phyloP scores from a whole-genome alignment of 1,284 basidiomycete genomes.

The Xerocomus amazonicus region DNA sequence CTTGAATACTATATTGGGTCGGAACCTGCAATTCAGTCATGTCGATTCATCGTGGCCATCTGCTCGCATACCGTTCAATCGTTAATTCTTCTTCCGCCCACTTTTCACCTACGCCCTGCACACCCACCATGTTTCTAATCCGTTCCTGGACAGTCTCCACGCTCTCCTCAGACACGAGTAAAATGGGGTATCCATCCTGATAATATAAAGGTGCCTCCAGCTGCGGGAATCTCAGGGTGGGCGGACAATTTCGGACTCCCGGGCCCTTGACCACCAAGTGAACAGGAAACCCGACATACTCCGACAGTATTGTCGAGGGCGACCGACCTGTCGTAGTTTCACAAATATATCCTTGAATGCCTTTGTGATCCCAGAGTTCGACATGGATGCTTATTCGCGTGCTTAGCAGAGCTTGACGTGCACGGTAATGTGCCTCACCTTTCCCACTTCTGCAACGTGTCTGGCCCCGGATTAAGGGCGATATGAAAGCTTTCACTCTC shows the following conservation, averaged over 20 bases:
- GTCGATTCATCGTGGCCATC: not conserved
- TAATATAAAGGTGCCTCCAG: slow-evolving; percentile 54
- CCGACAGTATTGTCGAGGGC: slow-evolving; percentile 52
- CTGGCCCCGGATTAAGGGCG: slow-evolving; percentile 52
- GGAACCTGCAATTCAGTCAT: slow-evolving; percentile 46
- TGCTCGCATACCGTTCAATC: slow-evolving; percentile 53
- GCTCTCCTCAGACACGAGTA: slow-evolving; percentile 65
- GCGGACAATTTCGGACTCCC: slow-evolving; percentile 44
- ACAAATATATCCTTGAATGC: slow-evolving; percentile 64
- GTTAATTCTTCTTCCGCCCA: slow-evolving; percentile 54
- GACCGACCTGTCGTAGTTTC: slow-evolving; percentile 36
- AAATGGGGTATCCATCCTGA: slow-evolving; percentile 70
- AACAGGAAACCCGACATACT: slow-evolving; percentile 57
- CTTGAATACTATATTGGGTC: slow-evolving; percentile 67
- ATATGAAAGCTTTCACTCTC: slow-evolving; percentile 53
- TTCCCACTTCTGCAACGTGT: slow-evolving; percentile 49
- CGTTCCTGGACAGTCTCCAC: slow-evolving; percentile 46
- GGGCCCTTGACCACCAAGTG: slow-evolving; percentile 67
- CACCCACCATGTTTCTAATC: slow-evolving; percentile 46
- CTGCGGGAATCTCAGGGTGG: slow-evolving; percentile 53
- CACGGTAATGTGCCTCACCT: slow-evolving; percentile 39
- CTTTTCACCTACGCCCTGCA: slow-evolving; percentile 52
- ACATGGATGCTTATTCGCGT: slow-evolving; percentile 46
- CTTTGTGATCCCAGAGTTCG: slow-evolving; percentile 44
- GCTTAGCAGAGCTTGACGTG: slow-evolving; percentile 7